A percentile compares a stretch with the other conserved stretches of the same genome.
Conservation (phyloP, 1,284 basidiomycete genomes). For the Naganishia liquefaciens region DNA sequence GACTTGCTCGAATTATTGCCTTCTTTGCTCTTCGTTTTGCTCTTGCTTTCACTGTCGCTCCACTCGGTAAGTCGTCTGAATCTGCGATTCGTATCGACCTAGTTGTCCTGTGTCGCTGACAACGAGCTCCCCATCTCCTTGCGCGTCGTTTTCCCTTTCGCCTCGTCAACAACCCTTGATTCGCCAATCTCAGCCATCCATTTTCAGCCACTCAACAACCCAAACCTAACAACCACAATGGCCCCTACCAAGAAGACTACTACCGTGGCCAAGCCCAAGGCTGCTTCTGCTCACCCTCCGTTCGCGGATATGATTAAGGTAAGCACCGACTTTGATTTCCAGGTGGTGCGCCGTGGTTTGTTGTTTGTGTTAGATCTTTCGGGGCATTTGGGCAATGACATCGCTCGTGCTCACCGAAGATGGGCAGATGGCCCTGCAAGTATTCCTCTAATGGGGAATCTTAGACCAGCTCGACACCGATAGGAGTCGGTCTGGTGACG, state of each 20-base stretch:
- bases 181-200: no score
- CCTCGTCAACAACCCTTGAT: constrained; percentile 23
- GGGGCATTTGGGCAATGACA: not conserved
- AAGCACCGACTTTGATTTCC: constrained; percentile 35
- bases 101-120: constrained; percentile 14
- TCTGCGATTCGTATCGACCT: not conserved
- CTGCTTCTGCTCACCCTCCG: constrained; percentile 50
- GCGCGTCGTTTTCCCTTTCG: not conserved
- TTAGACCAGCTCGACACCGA: no score
- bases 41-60: not conserved
- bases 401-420: no score
- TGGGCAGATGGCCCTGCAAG: no score
- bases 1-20: no score
- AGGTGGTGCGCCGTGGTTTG: constrained; percentile 21
- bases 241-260: constrained; percentile 42
- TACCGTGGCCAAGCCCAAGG: constrained; percentile 40
- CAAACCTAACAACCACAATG: constrained; percentile 41
- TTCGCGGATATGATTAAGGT: constrained; percentile 57
- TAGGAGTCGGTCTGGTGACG: not conserved
- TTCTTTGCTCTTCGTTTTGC: not conserved
- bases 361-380: not conserved
- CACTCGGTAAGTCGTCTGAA: constrained; percentile 17
- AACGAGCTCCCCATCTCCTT: constrained; percentile 8
- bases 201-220: no score
- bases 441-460: no score